Percentiles rank a stretch among this genome's conserved stretches.
These are phyloP conservation scores for Myxozyma neglecta DNA, from an alignment of 805 yeast species.

Conservation along the genomic window DNA sequence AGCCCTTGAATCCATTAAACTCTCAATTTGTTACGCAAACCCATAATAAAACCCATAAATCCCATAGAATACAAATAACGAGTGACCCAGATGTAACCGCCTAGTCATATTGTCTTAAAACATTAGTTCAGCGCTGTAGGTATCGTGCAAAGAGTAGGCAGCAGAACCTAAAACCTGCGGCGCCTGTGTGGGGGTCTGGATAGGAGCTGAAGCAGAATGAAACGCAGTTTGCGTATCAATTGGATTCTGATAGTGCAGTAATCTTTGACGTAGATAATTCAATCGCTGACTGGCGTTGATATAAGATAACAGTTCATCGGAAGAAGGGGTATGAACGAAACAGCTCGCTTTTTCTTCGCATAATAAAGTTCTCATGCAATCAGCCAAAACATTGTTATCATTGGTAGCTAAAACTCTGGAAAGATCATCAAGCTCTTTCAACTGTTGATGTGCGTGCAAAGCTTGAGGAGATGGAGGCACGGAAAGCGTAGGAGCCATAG, in stretches of 20 bases:
- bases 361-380: neutral
- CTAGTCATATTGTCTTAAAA: no score
- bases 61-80: no score
- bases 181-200: neutral
- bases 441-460: neutral
- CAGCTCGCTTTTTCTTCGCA: neutral
- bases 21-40: no score
- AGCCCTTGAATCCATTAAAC: no score
- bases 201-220: neutral
- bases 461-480: neutral
- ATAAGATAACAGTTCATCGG: neutral
- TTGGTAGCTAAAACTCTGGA: neutral
- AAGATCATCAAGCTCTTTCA: conserved; percentile 1
- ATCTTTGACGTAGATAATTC: neutral
- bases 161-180: no score
- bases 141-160: no score
- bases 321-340: neutral
- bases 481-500: neutral
- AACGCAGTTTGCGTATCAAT: neutral
- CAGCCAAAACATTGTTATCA: neutral
- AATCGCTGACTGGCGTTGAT: neutral
- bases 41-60: no score
- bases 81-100: no score
- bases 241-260: neutral
- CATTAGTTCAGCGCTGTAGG: no score